These are phyloP conservation scores for Metschnikowia kofuensis DNA, from an alignment of 805 yeast genomes.

Conservation along the genomic window DNA sequence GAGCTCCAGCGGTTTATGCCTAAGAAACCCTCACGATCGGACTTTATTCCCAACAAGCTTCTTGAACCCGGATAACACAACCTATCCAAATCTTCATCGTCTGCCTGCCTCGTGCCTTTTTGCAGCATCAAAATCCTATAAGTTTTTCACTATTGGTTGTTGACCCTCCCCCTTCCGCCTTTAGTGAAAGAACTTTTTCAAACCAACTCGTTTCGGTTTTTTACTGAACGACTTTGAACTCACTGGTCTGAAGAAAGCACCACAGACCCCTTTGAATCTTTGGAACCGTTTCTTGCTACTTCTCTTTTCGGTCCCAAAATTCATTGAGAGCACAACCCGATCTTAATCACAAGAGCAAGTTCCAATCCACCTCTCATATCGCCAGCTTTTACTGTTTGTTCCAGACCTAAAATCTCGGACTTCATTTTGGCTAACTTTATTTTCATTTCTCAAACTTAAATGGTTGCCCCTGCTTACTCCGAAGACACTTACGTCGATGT, in stretches of 20 bases:
- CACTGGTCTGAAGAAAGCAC: neutral
- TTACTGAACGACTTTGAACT: neutral
- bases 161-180: conserved; percentile 37
- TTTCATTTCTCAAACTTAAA: conserved; percentile 7
- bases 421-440: no score
- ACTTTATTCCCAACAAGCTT: conserved; percentile 24
- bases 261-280: conserved; percentile 6
- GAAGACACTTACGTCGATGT: conserved; percentile 66
- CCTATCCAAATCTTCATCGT: neutral
- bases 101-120: conserved; percentile 4
- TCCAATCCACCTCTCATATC: conserved; percentile 31
- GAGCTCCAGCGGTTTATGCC: conserved; percentile 36
- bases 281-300: conserved; percentile 48
- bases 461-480: conserved; percentile 43
- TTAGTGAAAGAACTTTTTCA: conserved; percentile 15
- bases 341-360: conserved; percentile 35
- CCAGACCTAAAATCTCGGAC: neutral
- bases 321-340: conserved; percentile 14
- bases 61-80: conserved; percentile 45
- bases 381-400: neutral
- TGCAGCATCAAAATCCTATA: conserved; percentile 4
- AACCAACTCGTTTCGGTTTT: neutral
- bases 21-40: conserved; percentile 44
- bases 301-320: conserved; percentile 43
- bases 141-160: conserved; percentile 30